A percentile compares a stretch with the other conserved stretches of the same genome.
Evolutionary conservation across 306 rosid genomes (phyloP).

Genomic region (Acacia melanoxylon): DNA sequence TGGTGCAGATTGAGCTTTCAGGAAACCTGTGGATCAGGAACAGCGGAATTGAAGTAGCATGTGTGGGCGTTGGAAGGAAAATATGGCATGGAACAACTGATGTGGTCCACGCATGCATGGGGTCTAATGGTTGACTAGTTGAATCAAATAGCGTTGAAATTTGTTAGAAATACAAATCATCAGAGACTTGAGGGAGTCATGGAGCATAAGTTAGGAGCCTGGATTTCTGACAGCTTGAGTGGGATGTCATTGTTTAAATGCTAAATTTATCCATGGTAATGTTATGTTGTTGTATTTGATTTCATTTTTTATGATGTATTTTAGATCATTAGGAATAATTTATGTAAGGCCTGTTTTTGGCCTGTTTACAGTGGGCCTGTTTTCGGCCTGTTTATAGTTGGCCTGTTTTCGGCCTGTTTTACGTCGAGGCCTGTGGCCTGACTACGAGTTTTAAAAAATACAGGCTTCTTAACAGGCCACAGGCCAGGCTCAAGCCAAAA

Average conservation of each 20-base stretch:
- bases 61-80: neutral
- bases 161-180: neutral
- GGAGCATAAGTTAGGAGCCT: neutral
- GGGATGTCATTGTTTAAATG: neutral
- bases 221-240: neutral
- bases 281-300: too few species aligned
- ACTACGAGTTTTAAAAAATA: too few species aligned
- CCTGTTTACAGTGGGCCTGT: too few species aligned
- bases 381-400: too few species aligned
- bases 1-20: constrained; percentile 2
- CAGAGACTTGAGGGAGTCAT: neutral
- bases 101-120: neutral
- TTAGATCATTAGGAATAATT: too few species aligned
- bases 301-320: too few species aligned
- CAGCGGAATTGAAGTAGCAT: neutral
- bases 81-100: neutral
- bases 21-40: neutral
- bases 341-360: too few species aligned
- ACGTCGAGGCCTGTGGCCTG: too few species aligned
- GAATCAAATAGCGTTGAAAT: neutral
- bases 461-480: too few species aligned
- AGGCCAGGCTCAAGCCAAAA: too few species aligned
- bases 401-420: too few species aligned
- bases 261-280: too few species aligned
- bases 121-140: neutral